Evolutionary conservation across 768 basidiomycete genomes (phyloP).

Genomic region (Mycena haematopus): DNA sequence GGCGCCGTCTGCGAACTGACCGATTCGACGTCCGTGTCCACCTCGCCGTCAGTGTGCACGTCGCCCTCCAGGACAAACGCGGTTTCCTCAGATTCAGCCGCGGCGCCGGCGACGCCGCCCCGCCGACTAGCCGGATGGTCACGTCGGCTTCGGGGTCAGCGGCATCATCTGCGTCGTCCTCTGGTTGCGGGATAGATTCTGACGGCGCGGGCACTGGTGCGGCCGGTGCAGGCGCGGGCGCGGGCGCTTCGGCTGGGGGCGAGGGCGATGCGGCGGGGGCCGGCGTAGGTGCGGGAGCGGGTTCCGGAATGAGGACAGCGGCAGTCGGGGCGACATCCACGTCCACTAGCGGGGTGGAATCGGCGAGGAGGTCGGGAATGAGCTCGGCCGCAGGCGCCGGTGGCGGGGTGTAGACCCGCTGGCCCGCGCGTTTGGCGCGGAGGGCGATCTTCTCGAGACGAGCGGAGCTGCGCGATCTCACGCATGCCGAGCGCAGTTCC

Average conservation of each 20-base stretch:
- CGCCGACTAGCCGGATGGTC: constrained; percentile 67
- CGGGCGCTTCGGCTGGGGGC: constrained; percentile 6
- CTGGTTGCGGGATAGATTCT: constrained; percentile 15
- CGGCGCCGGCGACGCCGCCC: constrained; percentile 44
- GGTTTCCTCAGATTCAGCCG: constrained; percentile 34
- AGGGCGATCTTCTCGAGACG: constrained; percentile 29
- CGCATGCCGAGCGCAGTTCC: constrained; percentile 51
- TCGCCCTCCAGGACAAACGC: constrained; percentile 29
- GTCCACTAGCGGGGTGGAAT: constrained; percentile 46
- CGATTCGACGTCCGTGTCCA: constrained; percentile 46
- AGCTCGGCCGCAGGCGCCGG: constrained; percentile 34
- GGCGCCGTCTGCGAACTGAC: constrained; percentile 37
- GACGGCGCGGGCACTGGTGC: neutral
- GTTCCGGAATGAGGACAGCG: constrained; percentile 17
- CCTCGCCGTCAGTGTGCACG: constrained; percentile 40
- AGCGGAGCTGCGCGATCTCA: constrained; percentile 38
- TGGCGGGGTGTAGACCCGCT: constrained; percentile 30
- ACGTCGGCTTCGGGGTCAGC: constrained; percentile 41
- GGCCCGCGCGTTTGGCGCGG: constrained; percentile 10
- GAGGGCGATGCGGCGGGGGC: constrained; percentile 2
- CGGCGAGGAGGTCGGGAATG: constrained; percentile 59
- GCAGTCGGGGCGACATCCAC: constrained; percentile 43
- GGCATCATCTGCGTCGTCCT: constrained; percentile 27
- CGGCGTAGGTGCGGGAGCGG: neutral
- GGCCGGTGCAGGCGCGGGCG: neutral